Evolutionary conservation across 2,329 filamentous ascomycete genomes (phyloP).

Genomic region (Neopestalotiopsis sp.): DNA sequence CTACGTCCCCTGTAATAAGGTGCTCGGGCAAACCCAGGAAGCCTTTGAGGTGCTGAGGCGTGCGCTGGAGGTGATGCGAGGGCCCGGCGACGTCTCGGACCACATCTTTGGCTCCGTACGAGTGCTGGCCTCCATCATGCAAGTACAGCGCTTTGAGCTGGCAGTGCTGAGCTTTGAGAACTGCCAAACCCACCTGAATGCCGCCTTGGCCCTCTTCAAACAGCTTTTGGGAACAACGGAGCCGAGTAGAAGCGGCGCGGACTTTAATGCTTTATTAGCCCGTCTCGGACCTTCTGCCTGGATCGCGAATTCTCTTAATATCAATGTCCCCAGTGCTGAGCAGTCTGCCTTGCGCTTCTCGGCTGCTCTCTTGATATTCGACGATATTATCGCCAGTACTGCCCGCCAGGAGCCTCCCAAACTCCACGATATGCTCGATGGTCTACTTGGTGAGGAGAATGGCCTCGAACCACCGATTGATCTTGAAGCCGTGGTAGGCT

Average conservation of each 20-base stretch:
- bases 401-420: constrained; percentile 34
- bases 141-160: constrained; percentile 39
- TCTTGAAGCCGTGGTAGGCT: constrained; percentile 24
- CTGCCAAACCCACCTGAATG: constrained; percentile 39
- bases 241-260: neutral
- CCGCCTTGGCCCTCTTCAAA: constrained; percentile 36
- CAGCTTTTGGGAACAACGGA: constrained; percentile 27
- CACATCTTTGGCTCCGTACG: constrained; percentile 28
- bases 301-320: constrained; percentile 17
- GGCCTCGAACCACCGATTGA: constrained; percentile 22
- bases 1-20: constrained; percentile 24
- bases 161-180: constrained; percentile 37
- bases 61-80: constrained; percentile 28
- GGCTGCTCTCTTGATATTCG: constrained; percentile 36
- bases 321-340: constrained; percentile 35
- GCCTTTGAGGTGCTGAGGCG: constrained; percentile 27
- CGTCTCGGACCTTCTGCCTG: constrained; percentile 25
- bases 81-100: constrained; percentile 20
- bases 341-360: constrained; percentile 42
- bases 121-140: constrained; percentile 40
- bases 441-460: constrained; percentile 24
- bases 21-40: constrained; percentile 28
- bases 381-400: constrained; percentile 42
- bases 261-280: constrained; percentile 24
- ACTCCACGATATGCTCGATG: constrained; percentile 31